Conservation (phyloP, 257 asterid genomes). For the Lantana camara region DNA sequence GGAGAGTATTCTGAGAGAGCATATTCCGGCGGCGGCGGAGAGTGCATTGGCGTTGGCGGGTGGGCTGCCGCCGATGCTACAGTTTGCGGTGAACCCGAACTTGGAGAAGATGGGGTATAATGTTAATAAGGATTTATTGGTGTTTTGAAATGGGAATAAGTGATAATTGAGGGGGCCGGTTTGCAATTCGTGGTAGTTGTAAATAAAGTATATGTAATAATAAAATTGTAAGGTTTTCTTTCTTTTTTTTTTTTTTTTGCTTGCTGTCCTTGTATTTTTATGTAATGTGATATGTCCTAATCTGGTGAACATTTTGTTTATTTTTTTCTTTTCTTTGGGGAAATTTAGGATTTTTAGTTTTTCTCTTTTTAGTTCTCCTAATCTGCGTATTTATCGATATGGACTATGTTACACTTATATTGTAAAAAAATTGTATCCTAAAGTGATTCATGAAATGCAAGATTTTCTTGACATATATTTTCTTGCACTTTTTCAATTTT, state of each 20-base stretch:
- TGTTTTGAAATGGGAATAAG: conserved; percentile 43
- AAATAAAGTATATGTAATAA: conserved; percentile 15
- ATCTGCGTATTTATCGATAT: no score
- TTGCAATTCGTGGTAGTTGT: conserved; percentile 18
- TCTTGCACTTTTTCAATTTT: neutral
- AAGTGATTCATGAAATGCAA: neutral
- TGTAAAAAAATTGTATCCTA: conserved; percentile 11
- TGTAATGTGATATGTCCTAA: conserved; percentile 14
- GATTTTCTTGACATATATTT: neutral
- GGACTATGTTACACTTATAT: neutral
- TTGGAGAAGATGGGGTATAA: conserved; percentile 95
- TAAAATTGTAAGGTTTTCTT: neutral
- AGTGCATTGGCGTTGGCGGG: conserved; percentile 71
- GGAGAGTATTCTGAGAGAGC: conserved; percentile 63
- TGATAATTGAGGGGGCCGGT: conserved; percentile 10
- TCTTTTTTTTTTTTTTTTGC: no score
- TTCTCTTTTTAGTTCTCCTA: neutral
- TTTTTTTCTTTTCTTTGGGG: neutral
- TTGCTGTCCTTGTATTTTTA: conserved; percentile 12
- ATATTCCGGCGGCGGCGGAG: conserved; percentile 62
- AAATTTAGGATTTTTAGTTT: neutral
- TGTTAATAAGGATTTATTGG: conserved; percentile 63
- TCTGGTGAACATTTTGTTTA: conserved; percentile 13
- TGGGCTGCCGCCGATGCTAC: conserved; percentile 96
- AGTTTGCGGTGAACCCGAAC: conserved; percentile 81